Percentiles rank a stretch among this genome's conserved stretches.
phyloP scores from a whole-genome alignment of 2,329 filamentous ascomycete genomes.

The Aureobasidium namibiae region DNA sequence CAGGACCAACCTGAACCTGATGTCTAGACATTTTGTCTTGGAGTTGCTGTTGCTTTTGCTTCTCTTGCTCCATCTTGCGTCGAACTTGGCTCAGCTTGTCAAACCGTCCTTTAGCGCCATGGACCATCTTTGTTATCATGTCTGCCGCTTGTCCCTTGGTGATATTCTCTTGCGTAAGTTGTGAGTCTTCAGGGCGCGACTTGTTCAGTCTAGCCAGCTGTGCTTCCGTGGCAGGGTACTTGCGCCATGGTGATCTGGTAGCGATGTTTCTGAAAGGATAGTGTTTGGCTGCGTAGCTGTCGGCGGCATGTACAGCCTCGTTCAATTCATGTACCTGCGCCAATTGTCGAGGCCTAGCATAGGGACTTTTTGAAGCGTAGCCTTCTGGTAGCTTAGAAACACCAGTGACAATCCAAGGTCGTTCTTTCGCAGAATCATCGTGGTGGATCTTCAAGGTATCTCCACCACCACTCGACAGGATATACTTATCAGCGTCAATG shows the following conservation, averaged over 20 bases:
- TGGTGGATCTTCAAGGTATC: slow-evolving; percentile 51
- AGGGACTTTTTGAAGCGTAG: slow-evolving; percentile 44
- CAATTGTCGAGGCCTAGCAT: slow-evolving; percentile 59
- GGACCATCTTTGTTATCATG: slow-evolving; percentile 87
- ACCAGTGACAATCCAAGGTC: slow-evolving; percentile 29
- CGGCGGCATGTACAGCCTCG: slow-evolving; percentile 74
- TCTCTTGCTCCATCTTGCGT: slow-evolving; percentile 12
- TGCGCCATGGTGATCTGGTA: slow-evolving; percentile 62
- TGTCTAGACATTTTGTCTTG: slow-evolving; percentile 32
- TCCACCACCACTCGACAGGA: slow-evolving; percentile 55
- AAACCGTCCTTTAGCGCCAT: slow-evolving; percentile 65
- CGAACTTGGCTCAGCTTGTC: slow-evolving; percentile 14
- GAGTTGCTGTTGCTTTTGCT: slow-evolving; percentile 34
- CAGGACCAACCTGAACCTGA: slow-evolving; percentile 42
- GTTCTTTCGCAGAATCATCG: slow-evolving; percentile 6
- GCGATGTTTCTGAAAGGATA: slow-evolving; percentile 52
- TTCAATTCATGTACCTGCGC: slow-evolving; percentile 57
- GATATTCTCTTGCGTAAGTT: slow-evolving; percentile 48
- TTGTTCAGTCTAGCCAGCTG: slow-evolving; percentile 66
- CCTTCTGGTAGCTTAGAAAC: slow-evolving; percentile 32
- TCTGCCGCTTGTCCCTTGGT: slow-evolving; percentile 77
- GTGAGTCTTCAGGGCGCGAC: slow-evolving; percentile 46
- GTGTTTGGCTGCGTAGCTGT: slow-evolving; percentile 46
- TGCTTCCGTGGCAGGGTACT: slow-evolving; percentile 48
- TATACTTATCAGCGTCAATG: slow-evolving; percentile 58